Evolutionary conservation across 306 rosid genomes (phyloP), one percentile per base, ranked within the genome.

Genomic region (Vachellia collinsii): DNA sequence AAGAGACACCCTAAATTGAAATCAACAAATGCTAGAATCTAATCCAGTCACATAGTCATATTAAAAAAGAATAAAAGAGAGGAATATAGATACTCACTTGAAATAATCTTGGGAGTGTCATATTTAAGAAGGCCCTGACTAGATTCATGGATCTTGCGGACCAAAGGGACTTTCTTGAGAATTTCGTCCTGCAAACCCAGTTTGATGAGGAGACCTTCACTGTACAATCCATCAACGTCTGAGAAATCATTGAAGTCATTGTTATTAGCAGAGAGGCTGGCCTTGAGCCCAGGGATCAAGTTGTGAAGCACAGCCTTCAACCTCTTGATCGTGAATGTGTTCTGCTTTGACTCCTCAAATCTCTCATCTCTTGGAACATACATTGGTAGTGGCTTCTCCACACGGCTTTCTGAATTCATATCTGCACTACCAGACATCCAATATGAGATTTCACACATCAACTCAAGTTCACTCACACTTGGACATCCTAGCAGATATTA

Each of bases 321-420:
- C 88, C 97, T 91, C 79, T 90, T 93, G 56, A 83, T 70, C 8
- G 85, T 74, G 84, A 93, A 89, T 36, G 97, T 82, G 77, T 85
- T 88, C 72, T 77, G 84, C 76, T 93, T 93, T 4, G 92, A 81
- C 87, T 93, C 98, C 79, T 91, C 94, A 76, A 93, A 93, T 59
- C 90, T 91, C 63, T 93, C 98, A 41, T 93, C 98, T 76, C 98
- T 89, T 2, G 98, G 98, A 53, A 91, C 98, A 42, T 93, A 93
- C 82, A 86, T 84, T 11, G 93, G 98, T 4, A 61, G 20, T 23
- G 97, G 98, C 79, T 86, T 90, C 87, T 93, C 93, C 70, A 90
- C 89, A 7, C 97, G 83, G 82, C 93, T 86, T 86, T 93, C 98
- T 3, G 91, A 79, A 41, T 74, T 22, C 89, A 93, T 58, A 78